These are phyloP conservation scores for Polytrichum commune DNA, from an alignment of 225 moss, liverwort and hornwort genomes.

Conservation along the genomic window DNA sequence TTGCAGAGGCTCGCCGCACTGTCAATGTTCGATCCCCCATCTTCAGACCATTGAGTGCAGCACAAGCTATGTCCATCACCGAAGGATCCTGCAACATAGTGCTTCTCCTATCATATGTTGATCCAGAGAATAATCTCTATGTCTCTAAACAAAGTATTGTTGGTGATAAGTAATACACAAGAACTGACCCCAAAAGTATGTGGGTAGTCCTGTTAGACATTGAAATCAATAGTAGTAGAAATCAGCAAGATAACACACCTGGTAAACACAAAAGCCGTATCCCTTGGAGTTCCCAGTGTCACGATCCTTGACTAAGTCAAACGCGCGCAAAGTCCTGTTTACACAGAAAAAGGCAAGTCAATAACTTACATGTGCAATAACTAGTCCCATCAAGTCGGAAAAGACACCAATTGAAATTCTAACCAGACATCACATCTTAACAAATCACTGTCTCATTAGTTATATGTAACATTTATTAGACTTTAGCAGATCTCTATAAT, in stretches of 20 bases:
- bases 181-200: too few species aligned
- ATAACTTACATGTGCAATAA: not conserved
- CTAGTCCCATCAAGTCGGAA: not conserved
- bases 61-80: constrained; percentile 91
- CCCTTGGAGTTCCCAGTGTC: constrained; percentile 98
- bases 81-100: constrained; percentile 64
- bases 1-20: constrained; percentile 89
- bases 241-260: constrained; percentile 36
- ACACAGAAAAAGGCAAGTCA: not conserved
- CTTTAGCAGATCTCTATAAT: too few species aligned
- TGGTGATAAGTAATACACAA: too few species aligned
- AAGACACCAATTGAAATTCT: too few species aligned
- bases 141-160: too few species aligned
- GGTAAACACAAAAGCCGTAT: constrained; percentile 96
- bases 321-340: constrained; percentile 84
- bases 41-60: constrained; percentile 88
- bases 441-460: too few species aligned
- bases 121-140: too few species aligned
- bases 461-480: too few species aligned
- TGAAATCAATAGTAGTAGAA: too few species aligned
- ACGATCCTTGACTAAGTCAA: constrained; percentile 97
- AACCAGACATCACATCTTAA: too few species aligned
- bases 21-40: constrained; percentile 95
- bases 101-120: not conserved
- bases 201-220: too few species aligned